Conservation (phyloP, 495 filamentous ascomycete species). For the Penicillium antarcticum region DNA sequence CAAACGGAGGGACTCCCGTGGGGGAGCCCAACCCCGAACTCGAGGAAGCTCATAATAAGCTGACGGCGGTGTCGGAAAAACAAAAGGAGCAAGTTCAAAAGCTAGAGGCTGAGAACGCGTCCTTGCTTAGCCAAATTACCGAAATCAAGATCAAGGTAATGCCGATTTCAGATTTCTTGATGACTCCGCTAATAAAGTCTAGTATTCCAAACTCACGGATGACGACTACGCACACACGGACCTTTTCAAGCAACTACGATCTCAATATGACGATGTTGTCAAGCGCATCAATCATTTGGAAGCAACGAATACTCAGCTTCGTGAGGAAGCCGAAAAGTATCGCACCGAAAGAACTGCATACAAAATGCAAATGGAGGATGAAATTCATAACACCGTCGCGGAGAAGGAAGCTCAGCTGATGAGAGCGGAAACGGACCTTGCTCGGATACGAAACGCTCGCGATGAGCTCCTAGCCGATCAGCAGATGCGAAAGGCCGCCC, state of each 20-base stretch:
- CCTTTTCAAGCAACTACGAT: conserved; percentile 85
- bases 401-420: conserved; percentile 80
- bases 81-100: conserved; percentile 84
- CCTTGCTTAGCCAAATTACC: conserved; percentile 74
- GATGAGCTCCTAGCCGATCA: conserved; percentile 83
- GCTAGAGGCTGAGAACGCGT: conserved; percentile 75
- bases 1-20: conserved; percentile 53
- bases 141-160: conserved; percentile 57
- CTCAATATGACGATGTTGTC: conserved; percentile 87
- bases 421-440: conserved; percentile 77
- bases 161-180: background rate
- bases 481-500: conserved; percentile 70
- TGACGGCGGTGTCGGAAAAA: conserved; percentile 68
- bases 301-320: conserved; percentile 78
- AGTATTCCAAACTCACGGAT: conserved; percentile 71
- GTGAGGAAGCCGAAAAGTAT: conserved; percentile 78
- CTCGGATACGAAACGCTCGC: conserved; percentile 73
- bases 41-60: conserved; percentile 69
- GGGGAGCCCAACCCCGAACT: conserved; percentile 53
- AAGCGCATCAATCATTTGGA: conserved; percentile 88
- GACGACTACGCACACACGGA: conserved; percentile 93
- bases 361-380: conserved; percentile 72
- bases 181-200: conserved; percentile 4
- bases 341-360: conserved; percentile 82
- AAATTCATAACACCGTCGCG: conserved; percentile 61